phyloP scores from a whole-genome alignment of 257 asterid genomes.

The Nicotiana benthamiana region DNA sequence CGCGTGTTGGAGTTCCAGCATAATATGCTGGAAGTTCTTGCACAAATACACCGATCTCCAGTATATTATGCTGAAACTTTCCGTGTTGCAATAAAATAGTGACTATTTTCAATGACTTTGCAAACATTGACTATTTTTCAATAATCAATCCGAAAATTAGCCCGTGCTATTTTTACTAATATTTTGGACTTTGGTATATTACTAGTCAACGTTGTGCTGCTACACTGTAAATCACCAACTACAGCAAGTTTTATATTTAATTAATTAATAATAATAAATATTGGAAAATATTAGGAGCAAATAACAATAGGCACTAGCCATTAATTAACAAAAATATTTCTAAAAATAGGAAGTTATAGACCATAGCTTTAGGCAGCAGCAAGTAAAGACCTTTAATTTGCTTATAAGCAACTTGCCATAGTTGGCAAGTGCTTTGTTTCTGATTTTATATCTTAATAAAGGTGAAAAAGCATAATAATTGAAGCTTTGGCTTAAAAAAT shows the following conservation, averaged over 20 bases:
- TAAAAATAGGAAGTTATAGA: not conserved
- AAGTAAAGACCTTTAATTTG: not conserved
- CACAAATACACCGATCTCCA: too few relatives aligned
- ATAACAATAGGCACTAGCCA: not conserved
- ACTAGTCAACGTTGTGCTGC: not conserved
- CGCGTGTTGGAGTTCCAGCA: too few relatives aligned
- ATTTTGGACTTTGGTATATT: too few relatives aligned
- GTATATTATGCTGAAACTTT: too few relatives aligned
- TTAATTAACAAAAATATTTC: not conserved
- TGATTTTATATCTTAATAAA: not conserved
- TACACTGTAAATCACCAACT: not conserved
- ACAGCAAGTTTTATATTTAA: too few relatives aligned
- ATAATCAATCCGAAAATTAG: too few relatives aligned
- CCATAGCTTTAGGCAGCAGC: not conserved
- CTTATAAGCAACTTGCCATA: not conserved
- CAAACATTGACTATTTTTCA: too few relatives aligned
- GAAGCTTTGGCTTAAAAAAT: slow-evolving; percentile 1
- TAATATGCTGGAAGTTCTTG: too few relatives aligned
- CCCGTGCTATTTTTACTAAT: too few relatives aligned
- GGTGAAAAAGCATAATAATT: not conserved
- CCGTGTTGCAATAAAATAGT: too few relatives aligned
- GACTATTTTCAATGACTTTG: too few relatives aligned
- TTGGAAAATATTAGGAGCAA: not conserved
- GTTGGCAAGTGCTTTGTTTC: not conserved
- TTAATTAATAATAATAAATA: too few relatives aligned